Conservation (phyloP, 257 asterid species). For the Solanum bukasovii region DNA sequence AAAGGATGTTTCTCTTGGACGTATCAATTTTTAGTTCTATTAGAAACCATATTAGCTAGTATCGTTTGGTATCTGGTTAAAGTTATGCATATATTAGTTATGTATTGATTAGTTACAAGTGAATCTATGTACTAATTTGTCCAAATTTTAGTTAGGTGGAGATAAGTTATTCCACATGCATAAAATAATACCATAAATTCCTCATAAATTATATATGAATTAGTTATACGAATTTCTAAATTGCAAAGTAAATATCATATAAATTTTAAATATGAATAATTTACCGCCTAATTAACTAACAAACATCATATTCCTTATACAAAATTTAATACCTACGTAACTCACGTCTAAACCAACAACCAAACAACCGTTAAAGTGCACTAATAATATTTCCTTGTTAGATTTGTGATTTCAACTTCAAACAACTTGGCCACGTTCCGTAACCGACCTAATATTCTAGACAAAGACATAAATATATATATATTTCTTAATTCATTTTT, state of each 20-base stretch:
- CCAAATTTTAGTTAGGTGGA: too few species aligned
- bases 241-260: too few species aligned
- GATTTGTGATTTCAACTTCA: not conserved
- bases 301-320: too few species aligned
- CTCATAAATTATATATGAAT: too few species aligned
- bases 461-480: not conserved
- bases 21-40: too few species aligned
- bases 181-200: not conserved
- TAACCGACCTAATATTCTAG: not conserved
- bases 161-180: not conserved
- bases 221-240: too few species aligned
- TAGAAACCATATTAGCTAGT: not conserved
- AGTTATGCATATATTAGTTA: too few species aligned
- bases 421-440: not conserved
- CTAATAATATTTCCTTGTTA: not conserved
- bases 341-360: not conserved
- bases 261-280: too few species aligned
- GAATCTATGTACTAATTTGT: not conserved
- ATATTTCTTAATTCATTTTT: not conserved
- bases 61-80: not conserved
- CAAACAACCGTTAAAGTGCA: not conserved
- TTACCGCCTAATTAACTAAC: not conserved
- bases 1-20: not conserved
- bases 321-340: not conserved
- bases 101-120: not conserved